A percentile compares a stretch with the other conserved stretches of the same genome.
Evolutionary conservation across 1,284 basidiomycete species (phyloP).

Genomic region (Apiotrichum siamense): DNA sequence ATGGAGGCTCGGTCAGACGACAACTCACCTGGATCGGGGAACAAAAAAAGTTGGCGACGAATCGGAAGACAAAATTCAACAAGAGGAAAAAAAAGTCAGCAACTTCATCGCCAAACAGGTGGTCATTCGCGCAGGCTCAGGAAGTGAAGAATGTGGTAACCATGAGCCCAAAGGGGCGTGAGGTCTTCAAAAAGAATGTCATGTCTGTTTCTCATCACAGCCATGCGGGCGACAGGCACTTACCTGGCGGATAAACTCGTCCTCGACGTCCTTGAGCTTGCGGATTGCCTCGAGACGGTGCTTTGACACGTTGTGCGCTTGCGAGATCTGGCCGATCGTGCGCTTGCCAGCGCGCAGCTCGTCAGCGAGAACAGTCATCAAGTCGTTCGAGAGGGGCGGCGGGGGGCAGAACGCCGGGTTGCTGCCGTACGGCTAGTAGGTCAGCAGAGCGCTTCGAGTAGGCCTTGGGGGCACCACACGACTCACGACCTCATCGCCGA

Average conservation of each 20-base stretch:
- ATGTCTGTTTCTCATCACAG: conserved; percentile 27
- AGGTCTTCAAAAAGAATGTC: conserved; percentile 48
- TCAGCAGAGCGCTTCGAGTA: too few relatives aligned
- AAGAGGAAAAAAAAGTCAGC: conserved; percentile 19
- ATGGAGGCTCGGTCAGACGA: neutral
- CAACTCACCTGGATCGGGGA: conserved; percentile 43
- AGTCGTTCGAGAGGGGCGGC: conserved; percentile 40
- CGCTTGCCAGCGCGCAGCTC: conserved; percentile 21
- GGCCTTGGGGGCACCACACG: too few relatives aligned
- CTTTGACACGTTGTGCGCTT: conserved; percentile 40
- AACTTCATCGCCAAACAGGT: neutral
- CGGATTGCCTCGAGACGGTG: conserved; percentile 41
- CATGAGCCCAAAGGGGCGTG: conserved; percentile 21
- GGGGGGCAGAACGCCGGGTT: conserved; percentile 46
- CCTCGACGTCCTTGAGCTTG: conserved; percentile 44
- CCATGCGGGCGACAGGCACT: conserved; percentile 13
- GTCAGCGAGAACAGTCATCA: conserved; percentile 31
- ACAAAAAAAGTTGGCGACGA: neutral
- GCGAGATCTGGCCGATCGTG: conserved; percentile 32
- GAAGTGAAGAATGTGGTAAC: conserved; percentile 49
- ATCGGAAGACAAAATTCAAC: neutral
- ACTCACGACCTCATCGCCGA: conserved; percentile 40
- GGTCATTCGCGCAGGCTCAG: conserved; percentile 27
- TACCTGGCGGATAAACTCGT: conserved; percentile 41
- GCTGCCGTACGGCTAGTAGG: conserved; percentile 36